Evolutionary conservation across 2,329 filamentous ascomycete genomes (phyloP), one percentile per base, ranked within the genome.

Genomic region (Talaromyces marneffei): DNA sequence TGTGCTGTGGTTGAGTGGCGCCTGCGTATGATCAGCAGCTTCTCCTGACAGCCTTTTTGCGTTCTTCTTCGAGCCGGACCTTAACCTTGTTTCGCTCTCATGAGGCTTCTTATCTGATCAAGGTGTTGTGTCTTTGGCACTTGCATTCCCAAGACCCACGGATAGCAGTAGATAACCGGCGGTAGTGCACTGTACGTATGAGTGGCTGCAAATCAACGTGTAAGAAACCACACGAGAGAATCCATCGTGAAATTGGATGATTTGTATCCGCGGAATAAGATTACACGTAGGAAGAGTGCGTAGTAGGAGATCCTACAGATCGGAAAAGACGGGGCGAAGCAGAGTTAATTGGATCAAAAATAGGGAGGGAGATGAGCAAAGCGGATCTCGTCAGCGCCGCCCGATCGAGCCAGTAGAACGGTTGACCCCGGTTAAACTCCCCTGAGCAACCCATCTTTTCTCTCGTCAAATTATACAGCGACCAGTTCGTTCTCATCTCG

Each of bases 391-490:
- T n/a, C 29, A 4, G 29, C 33, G 14, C 33, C 33, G 33, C 40
- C n/a, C 25, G 46, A 50, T 50, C 27, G 25, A 25, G 20, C 48
- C 46, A 16, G 14, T 16, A 27, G 44, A 48, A 48, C 44, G 29
- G 50, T 37, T 35, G 50, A 35, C 20, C 31, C 44, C 44, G 12
- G 57, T 46, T 60, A 53, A 60, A 42, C 46, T 54, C 57, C 57
- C 57, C 50, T 48, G 48, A 60, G 14, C 57, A n/a, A 9, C 16
- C 40, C 20, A 25, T 58, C 35, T 27, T 23, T 35, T 37, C 35
- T 23, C 56, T 18, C 20, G 20, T 25, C 31, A 48, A 16, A n/a
- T 48, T 48, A 37, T 52, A 29, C 55, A 44, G 39, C 54, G 18
- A 8, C n/a, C 29, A 33, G 8, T 31, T 33, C n/a, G 8, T 31